A percentile compares a stretch with the other conserved stretches of the same genome.
These are phyloP conservation scores for Mucuna pruriens DNA, from an alignment of 306 rosid species.

Conservation along the genomic window DNA sequence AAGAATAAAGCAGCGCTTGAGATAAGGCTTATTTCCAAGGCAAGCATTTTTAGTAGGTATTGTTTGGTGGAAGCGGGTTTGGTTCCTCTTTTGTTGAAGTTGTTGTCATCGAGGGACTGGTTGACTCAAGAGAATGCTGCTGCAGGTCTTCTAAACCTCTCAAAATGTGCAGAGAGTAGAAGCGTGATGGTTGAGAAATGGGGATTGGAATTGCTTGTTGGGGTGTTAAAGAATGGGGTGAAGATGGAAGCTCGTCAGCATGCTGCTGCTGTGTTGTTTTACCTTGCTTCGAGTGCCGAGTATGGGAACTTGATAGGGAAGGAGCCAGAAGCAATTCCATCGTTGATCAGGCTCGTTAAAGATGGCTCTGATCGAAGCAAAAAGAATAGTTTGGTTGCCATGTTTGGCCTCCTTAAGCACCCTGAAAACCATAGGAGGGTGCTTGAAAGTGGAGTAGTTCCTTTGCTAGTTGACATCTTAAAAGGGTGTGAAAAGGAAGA, in stretches of 20 bases:
- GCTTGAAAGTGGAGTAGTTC: conserved; percentile 56
- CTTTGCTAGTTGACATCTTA: conserved; percentile 53
- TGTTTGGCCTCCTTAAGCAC: conserved; percentile 61
- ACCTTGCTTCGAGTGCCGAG: conserved; percentile 70
- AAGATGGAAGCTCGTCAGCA: conserved; percentile 61
- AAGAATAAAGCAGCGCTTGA: conserved; percentile 66
- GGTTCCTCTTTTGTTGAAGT: conserved; percentile 54
- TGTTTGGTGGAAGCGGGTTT: conserved; percentile 75
- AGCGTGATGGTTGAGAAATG: conserved; percentile 52
- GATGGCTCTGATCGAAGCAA: conserved; percentile 54
- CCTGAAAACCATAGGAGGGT: conserved; percentile 60
- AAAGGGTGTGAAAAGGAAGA: conserved; percentile 53
- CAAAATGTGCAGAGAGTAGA: conserved; percentile 64
- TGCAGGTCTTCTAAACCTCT: conserved; percentile 79
- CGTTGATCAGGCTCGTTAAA: conserved; percentile 56
- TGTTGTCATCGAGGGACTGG: conserved; percentile 47
- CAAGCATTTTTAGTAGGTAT: conserved; percentile 71
- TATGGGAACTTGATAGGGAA: conserved; percentile 59
- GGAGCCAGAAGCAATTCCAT: conserved; percentile 60
- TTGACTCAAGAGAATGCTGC: conserved; percentile 67
- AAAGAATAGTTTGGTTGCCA: conserved; percentile 78
- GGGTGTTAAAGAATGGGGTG: conserved; percentile 58
- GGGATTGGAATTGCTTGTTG: conserved; percentile 61
- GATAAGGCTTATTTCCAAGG: conserved; percentile 68
- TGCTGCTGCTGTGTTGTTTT: conserved; percentile 74